A percentile compares a stretch with the other conserved stretches of the same genome.
Evolutionary conservation across 176 grass and related monocot species (phyloP).

Genomic region (Pontederia crassipes): DNA sequence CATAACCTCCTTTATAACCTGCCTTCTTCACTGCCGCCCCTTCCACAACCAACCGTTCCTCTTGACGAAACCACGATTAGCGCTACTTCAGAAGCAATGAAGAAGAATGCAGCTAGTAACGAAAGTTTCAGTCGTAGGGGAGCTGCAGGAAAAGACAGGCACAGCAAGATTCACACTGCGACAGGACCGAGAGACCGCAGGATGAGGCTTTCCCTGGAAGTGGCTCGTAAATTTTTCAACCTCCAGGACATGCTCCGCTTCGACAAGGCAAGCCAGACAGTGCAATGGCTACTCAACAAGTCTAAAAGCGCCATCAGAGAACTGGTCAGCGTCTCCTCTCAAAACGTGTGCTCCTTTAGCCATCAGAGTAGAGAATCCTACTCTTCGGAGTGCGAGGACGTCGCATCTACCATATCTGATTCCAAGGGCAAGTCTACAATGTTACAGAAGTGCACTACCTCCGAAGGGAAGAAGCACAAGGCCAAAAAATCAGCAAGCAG

Average conservation of each 20-base stretch:
- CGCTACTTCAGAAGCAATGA: neutral
- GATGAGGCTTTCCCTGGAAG: constrained; percentile 82
- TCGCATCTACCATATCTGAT: constrained; percentile 48
- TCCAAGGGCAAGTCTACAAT: constrained; percentile 24
- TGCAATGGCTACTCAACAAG: constrained; percentile 84
- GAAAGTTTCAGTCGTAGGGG: constrained; percentile 6
- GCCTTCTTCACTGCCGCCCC: neutral
- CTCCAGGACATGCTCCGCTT: constrained; percentile 90
- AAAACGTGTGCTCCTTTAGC: neutral
- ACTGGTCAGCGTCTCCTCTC: constrained; percentile 21
- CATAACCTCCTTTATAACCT: neutral
- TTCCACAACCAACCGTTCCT: neutral
- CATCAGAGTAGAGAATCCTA: constrained; percentile 22
- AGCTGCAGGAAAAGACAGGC: constrained; percentile 63
- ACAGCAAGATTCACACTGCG: constrained; percentile 92
- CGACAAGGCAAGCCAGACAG: constrained; percentile 97
- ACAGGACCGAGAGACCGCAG: constrained; percentile 68
- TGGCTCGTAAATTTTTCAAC: constrained; percentile 88
- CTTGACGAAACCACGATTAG: constrained; percentile 1
- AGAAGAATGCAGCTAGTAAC: neutral
- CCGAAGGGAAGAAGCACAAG: constrained; percentile 37
- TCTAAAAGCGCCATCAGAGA: constrained; percentile 63
- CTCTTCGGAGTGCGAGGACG: constrained; percentile 51
- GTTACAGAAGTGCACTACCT: neutral
- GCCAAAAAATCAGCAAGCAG: constrained; percentile 25